phyloP scores from a whole-genome alignment of 148 eudicot species.

The Pouteria glomerata region DNA sequence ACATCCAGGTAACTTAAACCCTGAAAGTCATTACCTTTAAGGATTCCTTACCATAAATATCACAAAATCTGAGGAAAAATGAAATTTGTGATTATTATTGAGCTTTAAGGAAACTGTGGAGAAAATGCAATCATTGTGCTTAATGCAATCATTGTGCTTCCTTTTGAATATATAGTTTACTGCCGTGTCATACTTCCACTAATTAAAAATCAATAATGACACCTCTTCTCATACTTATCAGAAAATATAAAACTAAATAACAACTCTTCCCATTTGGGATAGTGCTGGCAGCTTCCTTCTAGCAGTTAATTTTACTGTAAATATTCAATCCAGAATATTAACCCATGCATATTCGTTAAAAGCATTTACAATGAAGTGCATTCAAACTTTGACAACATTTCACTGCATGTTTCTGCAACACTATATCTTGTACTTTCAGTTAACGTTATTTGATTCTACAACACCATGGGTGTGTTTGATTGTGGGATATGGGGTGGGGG shows the following conservation, averaged over 20 bases:
- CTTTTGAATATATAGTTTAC: not conserved
- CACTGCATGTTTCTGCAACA: too few species aligned
- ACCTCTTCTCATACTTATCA: not conserved
- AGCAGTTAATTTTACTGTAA: too few species aligned
- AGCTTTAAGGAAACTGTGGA: not conserved
- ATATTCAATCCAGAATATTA: too few species aligned
- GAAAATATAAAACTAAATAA: not conserved
- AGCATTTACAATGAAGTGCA: too few species aligned
- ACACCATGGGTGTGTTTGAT: too few species aligned
- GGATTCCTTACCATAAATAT: not conserved
- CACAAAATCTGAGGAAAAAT: not conserved
- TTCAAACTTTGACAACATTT: too few species aligned
- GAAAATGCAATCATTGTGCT: too few species aligned
- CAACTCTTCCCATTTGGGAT: too few species aligned
- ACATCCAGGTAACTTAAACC: not conserved
- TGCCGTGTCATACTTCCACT: not conserved
- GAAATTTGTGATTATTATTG: not conserved
- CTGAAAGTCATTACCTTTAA: not conserved
- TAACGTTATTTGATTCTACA: too few species aligned
- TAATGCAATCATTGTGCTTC: not conserved
- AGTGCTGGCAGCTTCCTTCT: not conserved
- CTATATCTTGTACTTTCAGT: too few species aligned
- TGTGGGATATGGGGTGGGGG: too few species aligned
- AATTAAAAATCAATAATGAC: not conserved
- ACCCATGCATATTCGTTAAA: too few species aligned